Conservation (phyloP, 257 asterid species). For the Solanum clarkiae region DNA sequence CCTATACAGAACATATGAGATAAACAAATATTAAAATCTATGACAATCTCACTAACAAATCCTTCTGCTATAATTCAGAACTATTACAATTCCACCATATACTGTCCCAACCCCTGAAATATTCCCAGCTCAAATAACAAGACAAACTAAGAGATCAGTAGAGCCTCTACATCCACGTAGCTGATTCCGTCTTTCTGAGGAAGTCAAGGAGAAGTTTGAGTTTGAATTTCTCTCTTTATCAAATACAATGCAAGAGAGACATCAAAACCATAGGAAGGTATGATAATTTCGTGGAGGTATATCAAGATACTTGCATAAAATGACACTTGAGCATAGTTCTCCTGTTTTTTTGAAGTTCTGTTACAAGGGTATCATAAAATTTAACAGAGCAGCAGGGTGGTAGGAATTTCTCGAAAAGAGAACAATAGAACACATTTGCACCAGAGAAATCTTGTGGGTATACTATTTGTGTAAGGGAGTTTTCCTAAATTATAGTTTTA, state of each 20-base stretch:
- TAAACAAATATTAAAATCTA: not conserved
- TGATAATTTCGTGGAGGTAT: not conserved
- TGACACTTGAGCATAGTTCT: not conserved
- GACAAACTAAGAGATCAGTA: not conserved
- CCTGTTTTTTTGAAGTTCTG: not conserved
- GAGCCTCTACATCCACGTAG: not conserved
- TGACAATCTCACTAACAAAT: not conserved
- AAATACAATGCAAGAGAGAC: not conserved
- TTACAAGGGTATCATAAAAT: not conserved
- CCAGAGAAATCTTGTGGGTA: not conserved
- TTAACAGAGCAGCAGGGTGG: not conserved
- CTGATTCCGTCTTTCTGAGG: not conserved
- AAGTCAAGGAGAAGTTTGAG: not conserved
- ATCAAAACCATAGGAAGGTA: not conserved
- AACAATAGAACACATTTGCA: not conserved
- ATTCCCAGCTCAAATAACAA: not conserved
- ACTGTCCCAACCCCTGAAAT: not conserved
- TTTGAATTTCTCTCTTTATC: not conserved
- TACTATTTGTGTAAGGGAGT: not conserved
- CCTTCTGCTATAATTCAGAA: not conserved
- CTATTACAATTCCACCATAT: not conserved
- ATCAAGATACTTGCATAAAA: not conserved
- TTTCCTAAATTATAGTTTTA: not conserved
- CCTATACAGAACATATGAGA: not conserved
- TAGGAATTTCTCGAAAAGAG: not conserved